Base-by-base conservation (phyloP, 2,329 filamentous ascomycete species). In the Calonectria leucothoes region DNA sequence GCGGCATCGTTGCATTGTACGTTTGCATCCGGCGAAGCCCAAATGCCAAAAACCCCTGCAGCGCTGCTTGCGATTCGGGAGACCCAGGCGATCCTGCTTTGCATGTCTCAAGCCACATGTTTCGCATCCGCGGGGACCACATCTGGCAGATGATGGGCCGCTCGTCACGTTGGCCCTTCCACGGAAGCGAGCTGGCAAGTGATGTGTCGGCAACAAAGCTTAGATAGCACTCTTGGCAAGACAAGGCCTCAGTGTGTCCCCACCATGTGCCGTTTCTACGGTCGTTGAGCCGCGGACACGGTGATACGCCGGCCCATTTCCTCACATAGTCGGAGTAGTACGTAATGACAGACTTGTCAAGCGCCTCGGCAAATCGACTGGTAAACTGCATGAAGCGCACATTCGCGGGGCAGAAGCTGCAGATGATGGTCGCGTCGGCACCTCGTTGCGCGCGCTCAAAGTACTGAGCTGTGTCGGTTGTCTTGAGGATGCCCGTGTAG, bases 51-150 rank as follows among this genome's bases (percentile, higher is more conserved):
- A 83, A 83, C n/a, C 79, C 74, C 0, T 74, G 74, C 1, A 83
- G n/a, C 0, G 77, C 79, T 0, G 69, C 74, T 10, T 81, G 65
- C 0, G 79, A 82, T 42, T 80, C 81, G 1, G 72, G 45, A 0
- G 81, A 81, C 5, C 77, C 82, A 0, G 80, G 77, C 0, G 68
- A 61, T 1, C 82, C 82, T 1, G 79, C 80, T 0, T 71, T 75
- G 65, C 83, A 85, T 0, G 67, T 79, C 12, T 77, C 74, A 2
- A 78, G 74, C 79, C 82, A 86, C 75, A 83, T 79, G 1, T 63
- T 76, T n/a, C 85, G 84, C 83, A 86, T 85, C 6, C 84, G 82
- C 0, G 82, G 81, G 3, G 83, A 84, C 81, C 83, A 85, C 7
- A 85, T 77, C 39, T 83, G 82, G 61, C 85, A 86, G 48, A 84